phyloP scores from a whole-genome alignment of 1,139 yeast genomes.

The Zygoascus sp. region DNA sequence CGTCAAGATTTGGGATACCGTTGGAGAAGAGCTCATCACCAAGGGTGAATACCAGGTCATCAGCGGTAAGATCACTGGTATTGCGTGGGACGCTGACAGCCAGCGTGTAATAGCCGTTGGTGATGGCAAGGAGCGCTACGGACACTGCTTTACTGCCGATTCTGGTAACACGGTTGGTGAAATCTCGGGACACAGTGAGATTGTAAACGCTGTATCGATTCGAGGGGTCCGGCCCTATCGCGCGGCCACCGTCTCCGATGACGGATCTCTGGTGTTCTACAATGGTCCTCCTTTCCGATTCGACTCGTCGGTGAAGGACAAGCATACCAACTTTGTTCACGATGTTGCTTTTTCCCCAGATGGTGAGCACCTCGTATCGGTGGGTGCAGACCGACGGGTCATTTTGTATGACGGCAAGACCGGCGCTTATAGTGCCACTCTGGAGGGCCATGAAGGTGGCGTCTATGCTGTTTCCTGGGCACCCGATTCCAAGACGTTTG shows the following conservation, averaged over 20 bases:
- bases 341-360: slow-evolving; percentile 82
- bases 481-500: slow-evolving; percentile 50
- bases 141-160: slow-evolving; percentile 91
- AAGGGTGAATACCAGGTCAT: slow-evolving; percentile 82
- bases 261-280: slow-evolving; percentile 75
- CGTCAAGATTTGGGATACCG: slow-evolving; percentile 83
- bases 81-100: slow-evolving; percentile 92
- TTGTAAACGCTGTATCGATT: slow-evolving; percentile 77
- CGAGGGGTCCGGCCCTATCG: slow-evolving; percentile 89
- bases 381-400: slow-evolving; percentile 78
- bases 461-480: slow-evolving; percentile 75
- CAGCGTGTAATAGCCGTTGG: slow-evolving; percentile 90
- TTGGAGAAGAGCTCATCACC: slow-evolving; percentile 54
- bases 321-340: slow-evolving; percentile 73
- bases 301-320: slow-evolving; percentile 61
- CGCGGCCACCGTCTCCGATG: slow-evolving; percentile 91
- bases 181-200: slow-evolving; percentile 87
- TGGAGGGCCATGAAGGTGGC: slow-evolving; percentile 65
- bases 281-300: slow-evolving; percentile 95
- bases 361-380: slow-evolving; percentile 62
- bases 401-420: slow-evolving; percentile 82
- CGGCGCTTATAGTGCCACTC: slow-evolving; percentile 59
- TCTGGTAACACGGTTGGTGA: slow-evolving; percentile 95
- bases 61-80: slow-evolving; percentile 74
- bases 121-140: slow-evolving; percentile 85